These are phyloP conservation scores for Dictyostelium firmibasis DNA, from an alignment of 78 protist species.

Conservation along the genomic window DNA sequence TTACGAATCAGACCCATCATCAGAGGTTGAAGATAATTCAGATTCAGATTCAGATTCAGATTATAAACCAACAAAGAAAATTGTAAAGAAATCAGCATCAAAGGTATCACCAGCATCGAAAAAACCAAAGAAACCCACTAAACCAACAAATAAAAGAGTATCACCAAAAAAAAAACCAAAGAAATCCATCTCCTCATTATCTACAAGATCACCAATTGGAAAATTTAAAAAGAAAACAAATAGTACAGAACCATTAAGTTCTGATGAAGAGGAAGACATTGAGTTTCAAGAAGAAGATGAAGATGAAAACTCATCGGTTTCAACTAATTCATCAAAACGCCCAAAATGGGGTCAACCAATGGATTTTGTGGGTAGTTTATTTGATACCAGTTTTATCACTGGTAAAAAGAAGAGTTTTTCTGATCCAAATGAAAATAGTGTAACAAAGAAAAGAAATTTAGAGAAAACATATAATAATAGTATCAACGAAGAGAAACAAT, in stretches of 20 bases:
- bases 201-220: background rate
- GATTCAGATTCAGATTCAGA: conserved; percentile 11
- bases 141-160: background rate
- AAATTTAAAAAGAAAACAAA: background rate
- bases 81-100: background rate
- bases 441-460: background rate
- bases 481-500: background rate
- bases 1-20: background rate
- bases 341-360: conserved; percentile 1
- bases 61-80: background rate
- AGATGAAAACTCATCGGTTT: background rate
- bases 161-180: background rate
- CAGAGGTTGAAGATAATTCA: background rate
- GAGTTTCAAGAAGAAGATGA: background rate
- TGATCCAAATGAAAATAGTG: background rate
- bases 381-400: background rate
- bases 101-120: background rate
- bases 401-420: background rate
- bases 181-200: background rate
- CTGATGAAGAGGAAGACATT: background rate
- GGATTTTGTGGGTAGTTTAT: background rate
- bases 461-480: background rate
- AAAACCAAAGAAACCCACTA: background rate
- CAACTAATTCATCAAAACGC: background rate
- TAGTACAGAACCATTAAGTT: background rate